phyloP scores from a whole-genome alignment of 805 yeast genomes.

The Spathaspora boniae region DNA sequence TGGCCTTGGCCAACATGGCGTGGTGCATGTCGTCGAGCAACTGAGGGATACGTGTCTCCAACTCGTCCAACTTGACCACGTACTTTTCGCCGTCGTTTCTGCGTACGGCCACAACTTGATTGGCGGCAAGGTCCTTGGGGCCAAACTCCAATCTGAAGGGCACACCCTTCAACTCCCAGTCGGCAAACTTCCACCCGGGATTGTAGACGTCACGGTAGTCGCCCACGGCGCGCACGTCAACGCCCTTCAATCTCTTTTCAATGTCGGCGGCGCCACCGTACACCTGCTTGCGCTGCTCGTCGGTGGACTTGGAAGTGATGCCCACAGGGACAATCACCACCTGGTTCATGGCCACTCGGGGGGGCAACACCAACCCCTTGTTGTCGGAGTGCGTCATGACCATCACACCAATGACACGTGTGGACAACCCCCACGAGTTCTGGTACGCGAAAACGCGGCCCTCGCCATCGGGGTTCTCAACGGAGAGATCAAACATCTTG shows the following conservation, averaged over 20 bases:
- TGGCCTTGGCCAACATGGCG: constrained; percentile 73
- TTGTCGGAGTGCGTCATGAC: constrained; percentile 98
- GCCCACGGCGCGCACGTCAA: constrained; percentile 72
- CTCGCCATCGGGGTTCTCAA: constrained; percentile 90
- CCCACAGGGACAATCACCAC: constrained; percentile 95
- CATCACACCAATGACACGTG: constrained; percentile 99
- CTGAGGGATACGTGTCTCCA: constrained; percentile 66
- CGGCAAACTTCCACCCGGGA: constrained; percentile 98
- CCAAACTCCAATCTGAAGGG: constrained; percentile 95
- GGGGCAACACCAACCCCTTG: constrained; percentile 97
- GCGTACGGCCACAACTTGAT: constrained; percentile 84
- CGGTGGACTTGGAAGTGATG: constrained; percentile 78
- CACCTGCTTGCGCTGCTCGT: constrained; percentile 69
- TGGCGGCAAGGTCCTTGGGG: constrained; percentile 85
- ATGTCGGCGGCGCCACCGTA: constrained; percentile 66
- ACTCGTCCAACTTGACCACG: constrained; percentile 59
- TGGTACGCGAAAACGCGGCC: constrained; percentile 88
- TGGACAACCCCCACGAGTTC: constrained; percentile 98
- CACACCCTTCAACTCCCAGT: constrained; percentile 93
- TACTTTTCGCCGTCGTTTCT: constrained; percentile 84
- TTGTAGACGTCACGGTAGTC: constrained; percentile 94
- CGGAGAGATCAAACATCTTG: constrained; percentile 94
- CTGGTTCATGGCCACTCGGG: constrained; percentile 91
- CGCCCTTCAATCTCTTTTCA: constrained; percentile 55
- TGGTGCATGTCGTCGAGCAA: constrained; percentile 79